Evolutionary conservation across 2,329 filamentous ascomycete species (phyloP).

Genomic region (Clonostachys sp.): DNA sequence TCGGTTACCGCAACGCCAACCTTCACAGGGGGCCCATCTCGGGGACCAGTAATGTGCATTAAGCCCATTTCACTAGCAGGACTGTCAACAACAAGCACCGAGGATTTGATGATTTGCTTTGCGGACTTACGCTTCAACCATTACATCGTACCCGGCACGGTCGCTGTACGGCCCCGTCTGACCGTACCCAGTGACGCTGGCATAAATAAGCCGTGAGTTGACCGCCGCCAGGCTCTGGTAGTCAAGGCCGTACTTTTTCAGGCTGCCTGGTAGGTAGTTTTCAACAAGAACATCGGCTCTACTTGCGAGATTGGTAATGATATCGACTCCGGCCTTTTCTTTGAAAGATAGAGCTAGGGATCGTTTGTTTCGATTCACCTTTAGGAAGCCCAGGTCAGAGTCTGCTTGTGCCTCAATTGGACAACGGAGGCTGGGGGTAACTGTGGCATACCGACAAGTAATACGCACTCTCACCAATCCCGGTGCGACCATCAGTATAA

Average conservation of each 20-base stretch:
- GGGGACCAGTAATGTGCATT: constrained; percentile 67
- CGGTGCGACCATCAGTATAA: too few species aligned
- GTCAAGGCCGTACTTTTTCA: constrained; percentile 65
- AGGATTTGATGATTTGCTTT: not conserved
- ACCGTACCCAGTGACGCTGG: constrained; percentile 67
- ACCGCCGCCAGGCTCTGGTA: constrained; percentile 54
- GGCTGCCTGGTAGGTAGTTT: constrained; percentile 62
- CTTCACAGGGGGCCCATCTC: constrained; percentile 64
- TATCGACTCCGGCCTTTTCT: constrained; percentile 54
- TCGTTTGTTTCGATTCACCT: constrained; percentile 65
- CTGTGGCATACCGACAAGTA: too few species aligned
- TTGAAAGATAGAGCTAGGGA: constrained; percentile 64
- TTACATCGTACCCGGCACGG: constrained; percentile 67
- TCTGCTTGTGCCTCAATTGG: too few species aligned
- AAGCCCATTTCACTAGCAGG: constrained; percentile 51
- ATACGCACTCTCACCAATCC: too few species aligned
- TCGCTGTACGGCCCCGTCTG: constrained; percentile 64
- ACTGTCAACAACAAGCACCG: not conserved
- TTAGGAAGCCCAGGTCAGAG: too few species aligned
- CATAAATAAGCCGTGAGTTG: constrained; percentile 63
- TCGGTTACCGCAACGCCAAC: constrained; percentile 69
- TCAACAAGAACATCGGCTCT: constrained; percentile 65
- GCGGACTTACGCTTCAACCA: constrained; percentile 54
- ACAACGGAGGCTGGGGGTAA: too few species aligned
- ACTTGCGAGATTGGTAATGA: constrained; percentile 57